Base-by-base conservation (phyloP, 179 eudicot species). In the Kewa caespitosa region DNA sequence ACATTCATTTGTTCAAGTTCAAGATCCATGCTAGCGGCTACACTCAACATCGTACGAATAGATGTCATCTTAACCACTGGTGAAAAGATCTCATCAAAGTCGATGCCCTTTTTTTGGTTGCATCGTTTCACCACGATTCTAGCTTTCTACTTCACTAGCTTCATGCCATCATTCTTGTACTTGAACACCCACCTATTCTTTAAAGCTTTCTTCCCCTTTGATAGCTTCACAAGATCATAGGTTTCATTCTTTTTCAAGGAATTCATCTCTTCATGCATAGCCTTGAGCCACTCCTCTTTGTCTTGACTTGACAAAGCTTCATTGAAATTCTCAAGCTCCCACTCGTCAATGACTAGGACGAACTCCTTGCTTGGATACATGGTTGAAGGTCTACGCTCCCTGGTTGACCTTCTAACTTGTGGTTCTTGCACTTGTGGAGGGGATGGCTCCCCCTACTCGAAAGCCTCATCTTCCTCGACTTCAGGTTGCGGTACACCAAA, bases 101-200 rank as follows among this genome's bases (percentile, higher is more conserved):
- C 63, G 28, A 59, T 28, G 33, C 63, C 63, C 33, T 59, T 59
- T 25, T 59, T 27, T 25, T 3, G 63, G 13, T 5, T 15, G 63
- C 33, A 59, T 27, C 63, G 33, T 25, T 59, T 59, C 32, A 59
- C 31, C 33, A 59, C 31, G 8, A 59, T 6, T 59, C 63, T 1
- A 27, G 63, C 63, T 33, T 59, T 59, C 8, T 7, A 7, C 28
- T 59, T 59, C 30, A 28, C 8, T 9, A 28, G 27, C 8, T 25
- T 9, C 8, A 14, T 12, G 6, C 61, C 61, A 59, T 27, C 63
- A 6, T 27, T 59, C 63, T 59, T 59, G 15, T 23, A 4, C 8
- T 59, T 59, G 63, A 59, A 59, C 63, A 59, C 63, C 63, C 33
- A 59, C 33, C 13, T 54, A 10, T 54, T 54, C 60, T 25, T 54